phyloP scores from a whole-genome alignment of 208 protist species.

The Acanthamoeba castellanii region DNA sequence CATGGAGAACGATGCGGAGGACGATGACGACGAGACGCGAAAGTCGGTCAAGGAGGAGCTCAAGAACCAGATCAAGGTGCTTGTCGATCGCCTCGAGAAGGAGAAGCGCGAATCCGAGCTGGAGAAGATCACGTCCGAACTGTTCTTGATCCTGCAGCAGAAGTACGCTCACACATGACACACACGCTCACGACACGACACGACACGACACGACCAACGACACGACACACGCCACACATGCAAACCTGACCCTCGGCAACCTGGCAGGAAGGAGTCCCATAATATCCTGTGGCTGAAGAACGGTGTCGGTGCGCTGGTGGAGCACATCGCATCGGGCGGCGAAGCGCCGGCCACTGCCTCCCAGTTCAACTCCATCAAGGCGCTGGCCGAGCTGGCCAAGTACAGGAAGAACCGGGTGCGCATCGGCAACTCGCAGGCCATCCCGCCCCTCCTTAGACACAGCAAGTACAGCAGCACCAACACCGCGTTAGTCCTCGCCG shows the following conservation, averaged over 20 bases:
- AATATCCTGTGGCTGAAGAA: conserved; percentile 55
- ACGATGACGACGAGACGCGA: background rate
- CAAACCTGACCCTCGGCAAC: background rate
- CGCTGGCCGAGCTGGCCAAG: conserved; percentile 53
- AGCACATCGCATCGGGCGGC: background rate
- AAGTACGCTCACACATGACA: background rate
- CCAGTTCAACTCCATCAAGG: background rate
- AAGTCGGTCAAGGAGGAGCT: conserved; percentile 31
- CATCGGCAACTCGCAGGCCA: conserved; percentile 43
- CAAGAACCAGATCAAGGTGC: background rate
- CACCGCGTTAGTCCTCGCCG: background rate
- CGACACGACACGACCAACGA: too few relatives aligned
- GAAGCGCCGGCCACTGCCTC: background rate
- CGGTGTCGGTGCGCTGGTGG: background rate
- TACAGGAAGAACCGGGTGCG: conserved; percentile 27
- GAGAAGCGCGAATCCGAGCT: conserved; percentile 5
- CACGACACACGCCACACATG: too few relatives aligned
- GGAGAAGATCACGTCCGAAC: conserved; percentile 1
- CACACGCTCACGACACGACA: too few relatives aligned
- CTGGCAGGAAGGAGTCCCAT: conserved; percentile 35
- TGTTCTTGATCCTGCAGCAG: background rate
- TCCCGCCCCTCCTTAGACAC: conserved; percentile 3
- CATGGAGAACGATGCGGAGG: background rate
- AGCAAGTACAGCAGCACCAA: conserved; percentile 15
- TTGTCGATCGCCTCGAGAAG: background rate